A percentile compares a stretch with the other conserved stretches of the same genome.
Evolutionary conservation across 345 rosid species (phyloP).

Genomic region (Hypericum perforatum): DNA sequence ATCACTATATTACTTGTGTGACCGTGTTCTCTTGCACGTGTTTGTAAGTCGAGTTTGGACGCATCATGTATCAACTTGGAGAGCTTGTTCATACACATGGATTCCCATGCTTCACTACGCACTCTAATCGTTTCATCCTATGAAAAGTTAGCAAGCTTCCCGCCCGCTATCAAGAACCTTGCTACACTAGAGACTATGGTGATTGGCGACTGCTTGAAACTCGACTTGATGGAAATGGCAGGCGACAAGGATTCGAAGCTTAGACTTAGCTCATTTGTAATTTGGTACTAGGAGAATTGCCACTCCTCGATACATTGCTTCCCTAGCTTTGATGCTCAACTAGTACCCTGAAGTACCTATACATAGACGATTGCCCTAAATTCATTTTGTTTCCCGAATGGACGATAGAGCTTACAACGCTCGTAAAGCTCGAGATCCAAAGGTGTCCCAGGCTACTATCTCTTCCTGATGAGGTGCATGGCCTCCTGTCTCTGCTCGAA

Average conservation of each 20-base stretch:
- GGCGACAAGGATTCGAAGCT: background rate
- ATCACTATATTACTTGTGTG: too few species aligned
- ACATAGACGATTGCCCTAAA: constrained; percentile 6
- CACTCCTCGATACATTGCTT: constrained; percentile 12
- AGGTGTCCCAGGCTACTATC: constrained; percentile 11
- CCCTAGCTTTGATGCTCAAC: constrained; percentile 18
- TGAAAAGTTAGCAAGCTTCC: constrained; percentile 8
- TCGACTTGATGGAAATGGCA: constrained; percentile 10
- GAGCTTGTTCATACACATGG: constrained; percentile 10
- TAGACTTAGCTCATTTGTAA: constrained; percentile 9
- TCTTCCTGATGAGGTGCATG: constrained; percentile 11
- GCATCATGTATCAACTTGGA: too few species aligned
- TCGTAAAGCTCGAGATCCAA: constrained; percentile 6
- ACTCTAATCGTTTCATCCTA: constrained; percentile 1
- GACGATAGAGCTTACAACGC: constrained; percentile 6
- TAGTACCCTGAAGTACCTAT: constrained; percentile 1
- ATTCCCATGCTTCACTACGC: constrained; percentile 11
- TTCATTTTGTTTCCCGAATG: constrained; percentile 12
- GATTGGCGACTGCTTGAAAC: constrained; percentile 7
- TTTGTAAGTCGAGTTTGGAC: too few species aligned
- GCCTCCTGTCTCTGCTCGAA: constrained; percentile 11
- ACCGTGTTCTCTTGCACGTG: too few species aligned
- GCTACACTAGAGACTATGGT: constrained; percentile 10
- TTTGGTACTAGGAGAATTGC: constrained; percentile 9
- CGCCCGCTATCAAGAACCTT: constrained; percentile 5